Evolutionary conservation across 352 stramenopile genomes (phyloP), one percentile per base, ranked within the genome.

Genomic region (Phytophthora aleatoria): DNA sequence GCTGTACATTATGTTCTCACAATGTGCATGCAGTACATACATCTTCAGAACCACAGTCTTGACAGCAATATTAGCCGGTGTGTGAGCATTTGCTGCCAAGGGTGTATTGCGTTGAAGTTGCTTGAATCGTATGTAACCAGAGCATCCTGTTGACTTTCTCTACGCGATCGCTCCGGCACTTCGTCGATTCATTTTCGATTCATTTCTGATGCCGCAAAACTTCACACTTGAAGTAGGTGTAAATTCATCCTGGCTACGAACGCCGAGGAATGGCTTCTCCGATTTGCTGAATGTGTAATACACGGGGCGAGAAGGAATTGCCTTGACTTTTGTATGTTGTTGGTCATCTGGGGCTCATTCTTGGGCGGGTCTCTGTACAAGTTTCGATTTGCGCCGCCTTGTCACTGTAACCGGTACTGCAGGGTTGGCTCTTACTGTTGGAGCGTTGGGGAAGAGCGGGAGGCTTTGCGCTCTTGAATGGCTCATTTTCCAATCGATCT

Each of bases 201-300:
- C 38, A 33, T 50, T 30, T 38, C 51, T 57, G 51, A 48, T 47
- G 51, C 51, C 8, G 16, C 20, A 31, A 51, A 53, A 54, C 28
- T 62, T 62, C 55, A 62, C 42, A 55, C 55, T 54, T 62, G 55
- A 62, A 55, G 55, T 33, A 53, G 31, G 31, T 61, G 54, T 44
- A 61, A 61, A 54, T 54, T 47, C 43, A 51, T 61, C 54, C 28
- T 60, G 54, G 28, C 39, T 50, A 51, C 28, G 35, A 57, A 49
- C 50, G 20, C 12, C 30, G 13, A 57, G n/a, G 45, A 52, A 53
- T 53, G 15, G 8, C 5, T 53, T 38, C 12, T 13, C 16, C 11
- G 54, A 61, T 62, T 62, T 47, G 55, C 31, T 11, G 38, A 61
- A 60, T 44, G 16, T 36, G 53, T 39, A 15, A 50, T 41, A 56